Conservation (phyloP, 495 filamentous ascomycete species). For the Xylaria scruposa region DNA sequence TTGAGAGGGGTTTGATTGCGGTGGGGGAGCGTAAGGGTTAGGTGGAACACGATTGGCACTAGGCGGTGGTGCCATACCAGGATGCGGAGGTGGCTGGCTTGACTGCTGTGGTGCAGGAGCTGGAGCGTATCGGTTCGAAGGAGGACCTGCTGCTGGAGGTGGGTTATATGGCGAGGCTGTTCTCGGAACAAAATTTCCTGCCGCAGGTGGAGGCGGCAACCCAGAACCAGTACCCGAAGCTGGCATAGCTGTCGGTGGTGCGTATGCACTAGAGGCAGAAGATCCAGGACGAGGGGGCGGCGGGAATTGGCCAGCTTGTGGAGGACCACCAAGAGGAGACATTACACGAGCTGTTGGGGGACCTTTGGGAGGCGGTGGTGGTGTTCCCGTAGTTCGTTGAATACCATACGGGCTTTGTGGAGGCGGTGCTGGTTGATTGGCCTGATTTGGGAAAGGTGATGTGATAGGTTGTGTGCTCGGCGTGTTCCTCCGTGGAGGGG, state of each 20-base stretch:
- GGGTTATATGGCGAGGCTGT: constrained; percentile 90
- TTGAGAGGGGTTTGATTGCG: constrained; percentile 46
- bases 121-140: constrained; percentile 86
- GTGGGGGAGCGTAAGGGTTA: constrained; percentile 67
- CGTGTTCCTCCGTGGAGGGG: constrained; percentile 71
- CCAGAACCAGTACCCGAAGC: constrained; percentile 37
- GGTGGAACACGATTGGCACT: constrained; percentile 46
- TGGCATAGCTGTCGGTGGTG: constrained; percentile 63
- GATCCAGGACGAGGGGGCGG: constrained; percentile 62
- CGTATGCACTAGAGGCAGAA: constrained; percentile 74
- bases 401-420: constrained; percentile 45
- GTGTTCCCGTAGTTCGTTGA: constrained; percentile 35
- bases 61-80: constrained; percentile 42
- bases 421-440: constrained; percentile 59
- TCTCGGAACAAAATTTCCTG: constrained; percentile 66
- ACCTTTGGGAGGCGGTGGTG: constrained; percentile 56
- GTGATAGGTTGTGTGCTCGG: constrained; percentile 67
- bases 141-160: constrained; percentile 74
- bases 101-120: constrained; percentile 68
- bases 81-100: constrained; percentile 59
- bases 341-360: constrained; percentile 57
- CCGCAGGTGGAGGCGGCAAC: constrained; percentile 49
- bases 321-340: constrained; percentile 59
- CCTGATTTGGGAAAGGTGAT: constrained; percentile 70
- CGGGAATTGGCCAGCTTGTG: constrained; percentile 56